phyloP scores from a whole-genome alignment of 129 eudicot genomes.

The Chrysanthemum lavandulifolium region DNA sequence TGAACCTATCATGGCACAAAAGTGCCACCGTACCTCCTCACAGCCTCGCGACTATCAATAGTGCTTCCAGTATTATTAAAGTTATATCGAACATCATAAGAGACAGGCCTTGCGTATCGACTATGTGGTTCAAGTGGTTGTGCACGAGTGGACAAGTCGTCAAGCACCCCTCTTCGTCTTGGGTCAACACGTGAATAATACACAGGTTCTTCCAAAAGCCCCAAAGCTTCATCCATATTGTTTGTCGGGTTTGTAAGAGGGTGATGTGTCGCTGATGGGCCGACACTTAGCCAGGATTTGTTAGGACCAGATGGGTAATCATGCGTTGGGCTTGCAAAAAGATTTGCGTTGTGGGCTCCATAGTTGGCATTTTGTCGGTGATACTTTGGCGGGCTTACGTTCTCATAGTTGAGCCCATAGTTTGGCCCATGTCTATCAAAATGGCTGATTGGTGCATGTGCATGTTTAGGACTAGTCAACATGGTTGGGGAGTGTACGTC shows the following conservation, averaged over 20 bases:
- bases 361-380: background rate
- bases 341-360: too few relatives aligned
- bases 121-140: too few relatives aligned
- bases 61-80: background rate
- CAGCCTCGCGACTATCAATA: background rate
- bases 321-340: too few relatives aligned
- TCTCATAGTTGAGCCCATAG: conserved; percentile 10
- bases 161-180: too few relatives aligned
- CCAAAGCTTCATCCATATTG: too few relatives aligned
- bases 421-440: background rate
- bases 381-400: conserved; percentile 22
- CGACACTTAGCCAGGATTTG: too few relatives aligned
- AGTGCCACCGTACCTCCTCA: background rate
- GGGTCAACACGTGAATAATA: too few relatives aligned
- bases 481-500: conserved; percentile 25
- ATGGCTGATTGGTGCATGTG: background rate
- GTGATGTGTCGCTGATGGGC: too few relatives aligned
- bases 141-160: too few relatives aligned
- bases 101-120: background rate
- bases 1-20: background rate
- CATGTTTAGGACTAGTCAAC: background rate
- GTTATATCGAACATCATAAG: background rate
- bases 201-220: too few relatives aligned
- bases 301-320: too few relatives aligned
- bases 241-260: too few relatives aligned